Percentiles rank a stretch among this genome's conserved stretches.
Conservation (phyloP, 768 basidiomycete species). For the Cantharellus anzutake region DNA sequence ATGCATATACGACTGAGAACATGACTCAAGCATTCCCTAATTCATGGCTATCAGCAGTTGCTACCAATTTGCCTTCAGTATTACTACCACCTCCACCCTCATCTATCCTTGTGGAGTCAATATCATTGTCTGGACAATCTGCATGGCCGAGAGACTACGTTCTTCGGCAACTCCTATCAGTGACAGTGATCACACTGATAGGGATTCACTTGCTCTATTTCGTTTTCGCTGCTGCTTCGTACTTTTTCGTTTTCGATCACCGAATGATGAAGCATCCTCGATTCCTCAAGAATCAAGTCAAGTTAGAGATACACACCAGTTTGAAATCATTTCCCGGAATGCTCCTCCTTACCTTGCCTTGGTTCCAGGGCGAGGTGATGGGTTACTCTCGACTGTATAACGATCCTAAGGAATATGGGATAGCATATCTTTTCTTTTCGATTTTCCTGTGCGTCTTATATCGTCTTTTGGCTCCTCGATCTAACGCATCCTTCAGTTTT, state of each 20-base stretch:
- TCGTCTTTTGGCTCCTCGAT: conserved; percentile 8
- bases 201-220: conserved; percentile 83
- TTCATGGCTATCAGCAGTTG: conserved; percentile 15
- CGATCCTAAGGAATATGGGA: conserved; percentile 60
- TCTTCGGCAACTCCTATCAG: conserved; percentile 56
- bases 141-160: conserved; percentile 78
- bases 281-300: conserved; percentile 71
- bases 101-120: not conserved
- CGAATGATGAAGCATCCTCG: conserved; percentile 91
- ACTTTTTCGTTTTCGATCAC: conserved; percentile 76
- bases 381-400: conserved; percentile 71
- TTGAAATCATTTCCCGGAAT: conserved; percentile 67
- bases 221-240: conserved; percentile 68
- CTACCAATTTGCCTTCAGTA: conserved; percentile 4
- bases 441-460: conserved; percentile 37
- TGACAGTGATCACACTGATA: conserved; percentile 49
- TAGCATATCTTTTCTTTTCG: conserved; percentile 48
- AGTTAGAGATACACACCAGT: conserved; percentile 52
- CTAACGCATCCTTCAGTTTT: conserved; percentile 29
- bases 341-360: conserved; percentile 71
- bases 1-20: conserved; percentile 15
- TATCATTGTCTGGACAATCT: not conserved
- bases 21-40: conserved; percentile 16
- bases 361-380: conserved; percentile 83
- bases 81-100: conserved; percentile 11